A percentile compares a stretch with the other conserved stretches of the same genome.
Conservation (phyloP, 257 asterid species). For the Solanum lycopersicoides region DNA sequence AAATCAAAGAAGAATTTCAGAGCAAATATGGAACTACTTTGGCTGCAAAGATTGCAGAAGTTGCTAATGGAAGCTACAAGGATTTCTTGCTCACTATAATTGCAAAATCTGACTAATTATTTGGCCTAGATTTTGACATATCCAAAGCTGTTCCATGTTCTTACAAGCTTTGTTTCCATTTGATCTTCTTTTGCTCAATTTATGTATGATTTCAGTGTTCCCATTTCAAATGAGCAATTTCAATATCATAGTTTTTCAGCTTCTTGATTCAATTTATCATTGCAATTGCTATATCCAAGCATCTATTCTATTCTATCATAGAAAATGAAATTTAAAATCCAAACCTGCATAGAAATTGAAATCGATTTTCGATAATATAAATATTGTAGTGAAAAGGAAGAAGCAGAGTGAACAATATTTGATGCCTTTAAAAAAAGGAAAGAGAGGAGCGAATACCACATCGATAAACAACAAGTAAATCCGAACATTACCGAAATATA, state of each 20-base stretch:
- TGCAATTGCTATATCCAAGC: background rate
- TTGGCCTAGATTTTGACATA: background rate
- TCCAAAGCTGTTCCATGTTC: background rate
- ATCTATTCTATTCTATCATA: background rate
- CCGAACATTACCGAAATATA: background rate
- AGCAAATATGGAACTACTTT: slow-evolving; percentile 29
- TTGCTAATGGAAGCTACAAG: slow-evolving; percentile 62
- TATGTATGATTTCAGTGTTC: background rate
- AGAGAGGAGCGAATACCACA: background rate
- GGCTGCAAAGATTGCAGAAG: slow-evolving; percentile 44
- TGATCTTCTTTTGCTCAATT: background rate
- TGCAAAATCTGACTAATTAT: slow-evolving; percentile 16
- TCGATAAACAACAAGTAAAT: background rate
- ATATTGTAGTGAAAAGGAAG: background rate
- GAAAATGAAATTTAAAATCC: background rate
- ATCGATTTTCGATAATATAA: background rate
- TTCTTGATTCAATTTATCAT: background rate
- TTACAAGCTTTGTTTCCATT: background rate
- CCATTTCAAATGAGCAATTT: background rate
- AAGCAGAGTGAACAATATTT: background rate
- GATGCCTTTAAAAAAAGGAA: background rate
- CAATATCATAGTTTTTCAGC: background rate
- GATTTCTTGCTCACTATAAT: slow-evolving; percentile 65
- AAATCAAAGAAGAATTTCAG: slow-evolving; percentile 44
- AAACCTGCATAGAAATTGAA: background rate